Evolutionary conservation across 805 yeast species (phyloP), one percentile per base, ranked within the genome.

Genomic region (Nakazawaea holstii): DNA sequence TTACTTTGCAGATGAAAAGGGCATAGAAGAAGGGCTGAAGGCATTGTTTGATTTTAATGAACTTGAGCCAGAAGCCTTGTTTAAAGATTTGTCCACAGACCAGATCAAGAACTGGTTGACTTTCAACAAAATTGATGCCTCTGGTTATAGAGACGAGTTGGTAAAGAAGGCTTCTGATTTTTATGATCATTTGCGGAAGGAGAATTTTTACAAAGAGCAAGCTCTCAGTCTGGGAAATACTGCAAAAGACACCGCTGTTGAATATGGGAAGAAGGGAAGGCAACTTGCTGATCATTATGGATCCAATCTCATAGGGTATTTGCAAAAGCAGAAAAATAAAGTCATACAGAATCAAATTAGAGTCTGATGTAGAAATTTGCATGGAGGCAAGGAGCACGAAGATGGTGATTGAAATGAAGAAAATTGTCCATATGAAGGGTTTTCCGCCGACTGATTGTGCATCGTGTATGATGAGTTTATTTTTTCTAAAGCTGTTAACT

Each of bases 11-110:
- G 59, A 75, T 43, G 73, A 73, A 38, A 55, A 58, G 8, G 75
- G 80, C 80, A 62, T 76, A 20, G 70, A 70, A 53, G 70, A 67
- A 14, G 67, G 71, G 46, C 61, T 76, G 49, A 70, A 61, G 52
- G 59, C 65, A 4, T 57, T 55, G 36, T 57, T 59, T 40, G 61
- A 65, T 43, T 48, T 52, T 35, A 53, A 55, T 33, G 49, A 51
- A 39, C 10, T 41, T 29, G 20, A 15, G 8, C 53, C 56, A 14
- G 58, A 55, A 20, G 56, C 53, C 15, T 62, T 66, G 52, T 65
- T 69, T 43, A 69, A 69, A 39, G 70, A 66, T 11, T 64, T 69
- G 66, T 61, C 69, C 11, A 61, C 64, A 30, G 69, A 68, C 10
- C 61, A 68, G 33, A 48, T 72, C 37, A 63, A 66, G 43, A 60